Evolutionary conservation across 768 basidiomycete species (phyloP).

Genomic region (Neoboletus brunneissimus): DNA sequence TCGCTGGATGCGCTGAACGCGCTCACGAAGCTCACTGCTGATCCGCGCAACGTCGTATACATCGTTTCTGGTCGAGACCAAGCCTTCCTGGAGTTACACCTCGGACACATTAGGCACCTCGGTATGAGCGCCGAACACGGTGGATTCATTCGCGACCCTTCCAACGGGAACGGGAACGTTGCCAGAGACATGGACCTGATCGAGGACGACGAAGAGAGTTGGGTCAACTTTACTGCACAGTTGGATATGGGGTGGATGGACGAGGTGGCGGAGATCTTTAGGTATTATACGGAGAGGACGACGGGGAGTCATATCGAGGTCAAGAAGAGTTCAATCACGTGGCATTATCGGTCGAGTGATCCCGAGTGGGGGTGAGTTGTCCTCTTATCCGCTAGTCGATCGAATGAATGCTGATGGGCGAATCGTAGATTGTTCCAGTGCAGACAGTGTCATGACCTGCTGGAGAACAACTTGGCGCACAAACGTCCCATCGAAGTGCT

Average conservation of each 20-base stretch:
- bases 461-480: constrained; percentile 91
- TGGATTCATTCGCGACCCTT: constrained; percentile 80
- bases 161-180: constrained; percentile 34
- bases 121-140: constrained; percentile 98
- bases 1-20: constrained; percentile 70
- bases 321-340: constrained; percentile 97
- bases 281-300: constrained; percentile 95
- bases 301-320: constrained; percentile 95
- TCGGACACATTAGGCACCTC: constrained; percentile 77
- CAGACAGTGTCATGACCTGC: constrained; percentile 91
- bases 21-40: constrained; percentile 65
- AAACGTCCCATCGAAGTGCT: constrained; percentile 96
- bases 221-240: constrained; percentile 87
- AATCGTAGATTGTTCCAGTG: constrained; percentile 78
- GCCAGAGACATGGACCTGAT: too few relatives aligned
- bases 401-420: constrained; percentile 4
- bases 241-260: constrained; percentile 98
- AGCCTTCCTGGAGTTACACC: constrained; percentile 86
- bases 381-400: too few relatives aligned
- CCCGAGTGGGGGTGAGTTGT: constrained; percentile 93
- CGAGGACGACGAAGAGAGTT: constrained; percentile 36
- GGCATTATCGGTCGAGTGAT: constrained; percentile 93
- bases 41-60: constrained; percentile 90
- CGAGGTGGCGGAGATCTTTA: constrained; percentile 94
- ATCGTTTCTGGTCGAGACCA: constrained; percentile 97